Percentiles rank a stretch among this genome's conserved stretches.
phyloP scores from a whole-genome alignment of 2,329 filamentous ascomycete species.

The Colletotrichum melonis region DNA sequence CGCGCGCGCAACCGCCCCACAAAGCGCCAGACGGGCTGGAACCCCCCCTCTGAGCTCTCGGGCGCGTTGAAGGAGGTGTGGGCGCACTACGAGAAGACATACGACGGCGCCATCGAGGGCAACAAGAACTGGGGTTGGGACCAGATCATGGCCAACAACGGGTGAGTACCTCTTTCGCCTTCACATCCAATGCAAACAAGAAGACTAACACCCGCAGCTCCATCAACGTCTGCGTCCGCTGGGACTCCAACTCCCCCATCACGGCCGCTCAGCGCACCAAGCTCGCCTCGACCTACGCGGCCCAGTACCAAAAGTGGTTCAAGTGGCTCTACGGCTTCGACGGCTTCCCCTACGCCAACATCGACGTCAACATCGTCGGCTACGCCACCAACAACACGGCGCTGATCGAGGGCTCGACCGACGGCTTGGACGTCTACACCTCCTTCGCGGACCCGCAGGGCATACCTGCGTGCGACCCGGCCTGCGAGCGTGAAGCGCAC shows the following conservation, averaged over 20 bases:
- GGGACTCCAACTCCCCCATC: constrained; percentile 51
- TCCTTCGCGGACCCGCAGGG: constrained; percentile 51
- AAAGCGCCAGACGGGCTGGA: constrained; percentile 43
- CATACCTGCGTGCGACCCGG: constrained; percentile 51
- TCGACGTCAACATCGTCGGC: constrained; percentile 54
- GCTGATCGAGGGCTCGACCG: constrained; percentile 50
- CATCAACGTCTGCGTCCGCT: constrained; percentile 56
- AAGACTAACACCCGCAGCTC: constrained; percentile 7
- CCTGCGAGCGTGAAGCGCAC: constrained; percentile 57
- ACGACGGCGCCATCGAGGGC: constrained; percentile 36
- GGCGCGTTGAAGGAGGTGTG: constrained; percentile 43
- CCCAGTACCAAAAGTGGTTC: constrained; percentile 54
- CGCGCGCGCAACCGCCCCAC: constrained; percentile 39
- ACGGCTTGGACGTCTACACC: constrained; percentile 50
- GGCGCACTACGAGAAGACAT: constrained; percentile 43
- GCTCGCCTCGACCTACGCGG: constrained; percentile 47
- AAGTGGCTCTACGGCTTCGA: constrained; percentile 56
- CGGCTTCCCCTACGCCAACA: constrained; percentile 52
- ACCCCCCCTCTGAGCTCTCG: constrained; percentile 40
- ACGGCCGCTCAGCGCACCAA: constrained; percentile 51
- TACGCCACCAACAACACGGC: constrained; percentile 52
- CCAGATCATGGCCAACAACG: constrained; percentile 43
- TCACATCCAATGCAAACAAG: no score
- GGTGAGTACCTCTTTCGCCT: not conserved
- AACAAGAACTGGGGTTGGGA: constrained; percentile 49